A percentile compares a stretch with the other conserved stretches of the same genome.
Conservation (phyloP, 768 basidiomycete species). For the Lactarius sp. region DNA sequence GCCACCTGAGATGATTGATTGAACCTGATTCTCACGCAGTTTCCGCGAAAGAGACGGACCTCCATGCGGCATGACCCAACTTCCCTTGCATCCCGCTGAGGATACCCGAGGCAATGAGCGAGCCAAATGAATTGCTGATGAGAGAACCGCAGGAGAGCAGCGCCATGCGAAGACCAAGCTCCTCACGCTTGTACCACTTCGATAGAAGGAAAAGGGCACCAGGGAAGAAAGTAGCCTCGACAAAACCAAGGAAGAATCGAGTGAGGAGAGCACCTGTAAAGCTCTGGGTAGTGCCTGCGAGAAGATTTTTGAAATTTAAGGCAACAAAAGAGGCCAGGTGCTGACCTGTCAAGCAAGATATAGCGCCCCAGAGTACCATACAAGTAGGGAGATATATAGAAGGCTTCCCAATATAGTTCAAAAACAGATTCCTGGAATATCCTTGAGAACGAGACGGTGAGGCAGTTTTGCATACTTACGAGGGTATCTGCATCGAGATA, state of each 20-base stretch:
- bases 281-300: conserved; percentile 25
- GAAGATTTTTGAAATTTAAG: neutral
- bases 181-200: conserved; percentile 68
- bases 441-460: neutral
- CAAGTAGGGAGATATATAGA: conserved; percentile 62
- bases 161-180: conserved; percentile 66
- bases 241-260: conserved; percentile 67
- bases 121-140: conserved; percentile 78
- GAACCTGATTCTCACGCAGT: neutral
- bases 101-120: conserved; percentile 72
- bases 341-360: conserved; percentile 40
- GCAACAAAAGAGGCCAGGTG: conserved; percentile 29
- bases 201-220: conserved; percentile 62
- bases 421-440: conserved; percentile 56
- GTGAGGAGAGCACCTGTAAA: conserved; percentile 60
- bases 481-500: conserved; percentile 75
- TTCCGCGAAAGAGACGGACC: conserved; percentile 38
- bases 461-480: conserved; percentile 38
- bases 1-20: conserved; percentile 45
- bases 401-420: conserved; percentile 62
- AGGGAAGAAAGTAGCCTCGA: conserved; percentile 61
- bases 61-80: conserved; percentile 67
- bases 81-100: conserved; percentile 66
- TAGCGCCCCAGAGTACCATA: conserved; percentile 67
- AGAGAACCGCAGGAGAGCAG: conserved; percentile 66